phyloP scores from a whole-genome alignment of 106 monocot species.

The Alisma plantagoaquatica region DNA sequence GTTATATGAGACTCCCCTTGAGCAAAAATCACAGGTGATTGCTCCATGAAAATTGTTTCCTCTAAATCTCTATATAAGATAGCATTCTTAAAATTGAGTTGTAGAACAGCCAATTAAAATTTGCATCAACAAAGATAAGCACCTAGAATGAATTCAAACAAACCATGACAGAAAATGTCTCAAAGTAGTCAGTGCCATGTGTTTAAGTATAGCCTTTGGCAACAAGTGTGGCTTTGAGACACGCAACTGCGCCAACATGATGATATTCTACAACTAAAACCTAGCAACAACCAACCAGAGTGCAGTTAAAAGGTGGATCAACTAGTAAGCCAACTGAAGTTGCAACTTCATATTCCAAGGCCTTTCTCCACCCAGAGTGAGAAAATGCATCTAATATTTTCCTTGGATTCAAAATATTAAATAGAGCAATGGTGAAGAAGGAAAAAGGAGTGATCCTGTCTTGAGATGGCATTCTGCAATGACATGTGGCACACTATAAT shows the following conservation, averaged over 20 bases:
- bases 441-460: no score
- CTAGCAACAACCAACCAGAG: not conserved
- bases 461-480: no score
- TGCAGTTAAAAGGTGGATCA: no score
- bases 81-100: not conserved
- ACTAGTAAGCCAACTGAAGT: no score
- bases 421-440: no score
- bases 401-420: no score
- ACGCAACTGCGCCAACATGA: not conserved
- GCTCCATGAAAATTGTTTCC: not conserved
- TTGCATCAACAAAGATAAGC: not conserved
- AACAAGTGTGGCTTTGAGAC: not conserved
- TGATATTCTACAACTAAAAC: not conserved
- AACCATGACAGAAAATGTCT: not conserved
- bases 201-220: not conserved
- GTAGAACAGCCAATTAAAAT: not conserved
- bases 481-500: no score
- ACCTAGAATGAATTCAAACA: not conserved
- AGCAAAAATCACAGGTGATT: not conserved
- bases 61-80: not conserved
- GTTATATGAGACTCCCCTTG: not conserved
- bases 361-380: no score
- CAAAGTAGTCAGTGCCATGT: not conserved
- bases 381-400: no score
- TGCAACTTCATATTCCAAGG: no score